Percentiles rank a stretch among this genome's conserved stretches.
These are phyloP conservation scores for Petunia hybrid DNA, from an alignment of 305 asterid genomes.

Conservation along the genomic window DNA sequence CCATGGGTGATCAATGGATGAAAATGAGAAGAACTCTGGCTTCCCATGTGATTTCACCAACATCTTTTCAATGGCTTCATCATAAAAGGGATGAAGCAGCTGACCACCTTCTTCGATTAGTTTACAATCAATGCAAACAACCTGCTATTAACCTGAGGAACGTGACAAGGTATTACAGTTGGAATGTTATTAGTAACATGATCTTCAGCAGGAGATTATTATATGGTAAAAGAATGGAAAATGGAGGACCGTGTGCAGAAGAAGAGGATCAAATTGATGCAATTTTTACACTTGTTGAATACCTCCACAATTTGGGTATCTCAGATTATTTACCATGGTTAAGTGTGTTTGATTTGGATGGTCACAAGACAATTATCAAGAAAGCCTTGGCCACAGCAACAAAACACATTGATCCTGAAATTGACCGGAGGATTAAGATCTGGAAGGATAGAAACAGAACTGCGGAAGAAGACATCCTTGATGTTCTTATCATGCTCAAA, in stretches of 20 bases:
- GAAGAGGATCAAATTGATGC: conserved; percentile 28
- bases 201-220: conserved; percentile 23
- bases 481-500: conserved; percentile 34
- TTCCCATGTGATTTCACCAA: conserved; percentile 27
- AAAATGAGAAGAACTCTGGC: conserved; percentile 31
- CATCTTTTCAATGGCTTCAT: conserved; percentile 18
- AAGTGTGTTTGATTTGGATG: conserved; percentile 18
- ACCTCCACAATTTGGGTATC: conserved; percentile 11
- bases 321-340: conserved; percentile 32
- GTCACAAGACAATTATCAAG: conserved; percentile 25
- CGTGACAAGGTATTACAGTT: conserved; percentile 23
- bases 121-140: conserved; percentile 21
- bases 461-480: conserved; percentile 33
- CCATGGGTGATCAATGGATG: conserved; percentile 14
- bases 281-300: conserved; percentile 21
- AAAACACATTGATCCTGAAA: conserved; percentile 23
- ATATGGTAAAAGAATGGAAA: neutral
- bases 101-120: conserved; percentile 15
- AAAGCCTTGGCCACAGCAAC: neutral
- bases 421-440: conserved; percentile 31
- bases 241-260: neutral
- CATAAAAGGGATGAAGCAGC: conserved; percentile 32
- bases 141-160: neutral
- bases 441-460: conserved; percentile 27
- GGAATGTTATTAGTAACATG: conserved; percentile 26